Base-by-base conservation (phyloP, 2,329 filamentous ascomycete species). In the Paecilomyces dactylethromorphus region DNA sequence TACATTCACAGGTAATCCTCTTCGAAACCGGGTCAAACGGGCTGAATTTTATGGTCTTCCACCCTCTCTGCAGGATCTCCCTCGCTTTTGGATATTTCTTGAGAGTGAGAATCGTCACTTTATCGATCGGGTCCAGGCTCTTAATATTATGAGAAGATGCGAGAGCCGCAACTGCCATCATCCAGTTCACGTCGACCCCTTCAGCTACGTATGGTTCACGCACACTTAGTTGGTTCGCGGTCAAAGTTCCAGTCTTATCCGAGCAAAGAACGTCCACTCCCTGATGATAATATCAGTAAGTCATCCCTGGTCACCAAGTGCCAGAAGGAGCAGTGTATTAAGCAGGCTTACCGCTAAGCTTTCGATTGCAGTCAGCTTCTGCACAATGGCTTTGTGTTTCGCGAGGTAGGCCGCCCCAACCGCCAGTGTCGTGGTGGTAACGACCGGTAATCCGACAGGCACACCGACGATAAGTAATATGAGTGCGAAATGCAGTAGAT, bases 111-210 rank as follows among this genome's bases (percentile, higher is more conserved):
- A 89, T 87, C 62, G 85, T 89, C 68, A 89, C 84, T 78, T 89
- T 89, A 79, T 89, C 87, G 67, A 89, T 89, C 55, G 87, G 87
- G 70, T 89, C 87, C 61, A 89, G 82, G 53, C 86, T 87, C 76
- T 87, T 87, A 76, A 88, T 81, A 77, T 89, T 89, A 79, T 89
- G 87, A 54, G 87, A 89, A 51, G 86, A 89, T 56, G 87, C 87
- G 50, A 89, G 81, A 60, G 87, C 87, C 58, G 87, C 87, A 61
- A 87, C 87, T 60, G 87, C 86, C 86, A 89, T 89, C 86, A 89
- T 88, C 86, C 86, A 89, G 78, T 89, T 87, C 72, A 89, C 84
- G 71, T 89, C 86, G 69, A 88, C 83, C 62, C 87, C 87, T 72
- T 89, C 87, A 58, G 86, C 84, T 52, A 89, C 86, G 74, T 86